These are phyloP conservation scores for Hippophae tibetana DNA, from an alignment of 306 rosid genomes.

Conservation along the genomic window DNA sequence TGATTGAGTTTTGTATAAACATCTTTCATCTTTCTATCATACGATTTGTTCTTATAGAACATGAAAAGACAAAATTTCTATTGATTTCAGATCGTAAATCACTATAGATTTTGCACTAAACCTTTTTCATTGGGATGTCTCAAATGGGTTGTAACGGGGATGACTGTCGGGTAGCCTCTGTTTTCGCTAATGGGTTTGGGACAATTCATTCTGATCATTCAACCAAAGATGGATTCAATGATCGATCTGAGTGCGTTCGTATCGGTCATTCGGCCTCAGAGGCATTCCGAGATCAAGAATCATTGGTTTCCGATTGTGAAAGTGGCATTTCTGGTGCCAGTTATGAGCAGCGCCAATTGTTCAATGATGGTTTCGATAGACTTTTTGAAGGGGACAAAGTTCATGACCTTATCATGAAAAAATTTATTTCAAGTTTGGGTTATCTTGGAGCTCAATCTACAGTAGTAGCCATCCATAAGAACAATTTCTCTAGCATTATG, in stretches of 20 bases:
- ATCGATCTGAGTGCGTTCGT: conserved; percentile 1
- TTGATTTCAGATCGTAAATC: conserved; percentile 7
- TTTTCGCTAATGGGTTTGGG: background rate
- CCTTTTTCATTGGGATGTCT: background rate
- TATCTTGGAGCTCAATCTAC: conserved; percentile 29
- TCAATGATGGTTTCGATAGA: conserved; percentile 16
- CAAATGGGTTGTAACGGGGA: conserved; percentile 22
- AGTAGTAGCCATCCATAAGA: conserved; percentile 29
- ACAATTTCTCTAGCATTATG: conserved; percentile 22
- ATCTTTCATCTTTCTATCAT: background rate
- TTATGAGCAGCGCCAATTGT: conserved; percentile 1
- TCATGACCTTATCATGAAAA: conserved; percentile 27
- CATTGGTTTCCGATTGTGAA: conserved; percentile 51
- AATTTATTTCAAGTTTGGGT: conserved; percentile 34
- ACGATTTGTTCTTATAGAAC: background rate
- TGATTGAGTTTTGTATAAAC: background rate
- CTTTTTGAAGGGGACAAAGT: conserved; percentile 36
- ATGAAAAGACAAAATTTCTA: background rate
- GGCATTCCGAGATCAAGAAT: conserved; percentile 23
- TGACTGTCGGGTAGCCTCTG: conserved; percentile 4
- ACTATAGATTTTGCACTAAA: background rate
- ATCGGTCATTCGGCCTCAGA: conserved; percentile 9
- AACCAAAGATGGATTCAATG: background rate
- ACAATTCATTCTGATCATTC: conserved; percentile 5
- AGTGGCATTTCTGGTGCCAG: conserved; percentile 33